These are phyloP conservation scores for Zygosaccharomyces bailii DNA, from an alignment of 805 yeast species.

Conservation along the genomic window DNA sequence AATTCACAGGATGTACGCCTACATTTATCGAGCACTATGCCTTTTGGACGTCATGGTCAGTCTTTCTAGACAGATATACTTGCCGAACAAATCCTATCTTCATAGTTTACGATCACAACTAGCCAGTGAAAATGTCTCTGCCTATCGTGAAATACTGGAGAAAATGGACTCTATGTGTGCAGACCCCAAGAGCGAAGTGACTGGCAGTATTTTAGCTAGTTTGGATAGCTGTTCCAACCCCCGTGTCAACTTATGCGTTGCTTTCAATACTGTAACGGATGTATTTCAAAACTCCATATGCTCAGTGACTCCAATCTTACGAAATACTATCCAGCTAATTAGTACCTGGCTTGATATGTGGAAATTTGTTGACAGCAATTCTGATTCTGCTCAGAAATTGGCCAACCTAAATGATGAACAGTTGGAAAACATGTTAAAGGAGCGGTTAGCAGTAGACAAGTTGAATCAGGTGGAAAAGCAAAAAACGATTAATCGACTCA, in stretches of 20 bases:
- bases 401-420: conserved; percentile 16
- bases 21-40: conserved; percentile 22
- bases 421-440: conserved; percentile 26
- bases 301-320: conserved; percentile 18
- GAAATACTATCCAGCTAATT: conserved; percentile 14
- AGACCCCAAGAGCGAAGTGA: conserved; percentile 6
- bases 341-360: conserved; percentile 24
- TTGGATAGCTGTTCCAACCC: conserved; percentile 17
- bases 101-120: conserved; percentile 19
- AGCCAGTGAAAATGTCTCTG: conserved; percentile 24
- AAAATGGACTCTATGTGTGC: conserved; percentile 21
- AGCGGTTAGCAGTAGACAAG: conserved; percentile 30
- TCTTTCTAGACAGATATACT: conserved; percentile 27
- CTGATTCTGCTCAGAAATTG: conserved; percentile 12
- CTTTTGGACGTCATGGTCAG: conserved; percentile 20
- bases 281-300: conserved; percentile 20
- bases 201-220: conserved; percentile 9
- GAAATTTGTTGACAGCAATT: conserved; percentile 25
- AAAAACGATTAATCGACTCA: not conserved
- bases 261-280: conserved; percentile 19
- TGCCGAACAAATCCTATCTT: conserved; percentile 26
- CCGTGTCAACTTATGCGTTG: conserved; percentile 19
- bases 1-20: conserved; percentile 46
- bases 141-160: conserved; percentile 22
- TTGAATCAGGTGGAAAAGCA: conserved; percentile 19